A percentile compares a stretch with the other conserved stretches of the same genome.
Conservation (phyloP, 1,139 yeast species). For the Yamadazyma atlantica region DNA sequence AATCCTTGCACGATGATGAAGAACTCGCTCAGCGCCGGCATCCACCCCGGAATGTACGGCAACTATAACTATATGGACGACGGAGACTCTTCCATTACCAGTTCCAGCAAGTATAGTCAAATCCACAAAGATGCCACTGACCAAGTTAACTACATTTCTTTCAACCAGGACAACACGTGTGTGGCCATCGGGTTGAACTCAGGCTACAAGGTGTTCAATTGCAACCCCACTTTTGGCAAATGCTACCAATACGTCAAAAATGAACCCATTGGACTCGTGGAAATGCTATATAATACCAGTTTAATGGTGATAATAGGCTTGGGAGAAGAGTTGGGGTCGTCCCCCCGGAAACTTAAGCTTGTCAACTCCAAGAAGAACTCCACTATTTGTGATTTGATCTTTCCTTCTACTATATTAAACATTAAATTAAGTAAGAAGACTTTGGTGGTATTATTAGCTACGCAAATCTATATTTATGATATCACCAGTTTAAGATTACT, state of each 20-base stretch:
- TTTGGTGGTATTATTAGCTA: conserved; percentile 74
- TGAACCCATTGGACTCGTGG: conserved; percentile 72
- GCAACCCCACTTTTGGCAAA: conserved; percentile 80
- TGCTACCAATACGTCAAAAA: conserved; percentile 55
- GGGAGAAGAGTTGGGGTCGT: conserved; percentile 78
- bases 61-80: conserved; percentile 12
- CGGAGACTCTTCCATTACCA: conserved; percentile 15
- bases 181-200: conserved; percentile 75
- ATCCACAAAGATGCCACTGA: conserved; percentile 14
- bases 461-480: conserved; percentile 87
- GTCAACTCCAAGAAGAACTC: conserved; percentile 75
- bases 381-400: conserved; percentile 82
- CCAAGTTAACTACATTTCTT: conserved; percentile 59
- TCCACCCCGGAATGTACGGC: conserved; percentile 16
- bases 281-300: conserved; percentile 90
- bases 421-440: conserved; percentile 77
- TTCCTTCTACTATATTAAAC: conserved; percentile 77
- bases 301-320: conserved; percentile 83
- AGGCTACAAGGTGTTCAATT: conserved; percentile 84
- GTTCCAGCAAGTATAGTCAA: conserved; percentile 14
- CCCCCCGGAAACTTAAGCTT: conserved; percentile 79
- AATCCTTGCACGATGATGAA: conserved; percentile 16
- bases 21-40: conserved; percentile 16
- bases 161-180: conserved; percentile 91
- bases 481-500: conserved; percentile 82